phyloP scores from a whole-genome alignment of 1,284 basidiomycete genomes.

The Leccinum subrobustum region DNA sequence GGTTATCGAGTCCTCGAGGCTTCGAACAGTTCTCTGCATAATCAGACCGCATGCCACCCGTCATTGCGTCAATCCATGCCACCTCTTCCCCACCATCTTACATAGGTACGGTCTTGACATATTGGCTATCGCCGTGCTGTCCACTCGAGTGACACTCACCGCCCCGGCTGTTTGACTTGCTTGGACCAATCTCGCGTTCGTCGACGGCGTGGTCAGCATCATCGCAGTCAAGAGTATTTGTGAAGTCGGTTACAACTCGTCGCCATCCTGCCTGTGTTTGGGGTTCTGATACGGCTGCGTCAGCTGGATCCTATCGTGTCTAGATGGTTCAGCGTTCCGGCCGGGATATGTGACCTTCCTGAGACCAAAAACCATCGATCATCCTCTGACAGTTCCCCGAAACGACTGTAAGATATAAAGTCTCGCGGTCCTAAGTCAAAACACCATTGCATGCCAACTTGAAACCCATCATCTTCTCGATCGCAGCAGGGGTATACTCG shows the following conservation, averaged over 20 bases:
- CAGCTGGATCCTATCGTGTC: neutral
- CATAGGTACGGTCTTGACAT: neutral
- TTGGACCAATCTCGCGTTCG: neutral
- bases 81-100: neutral
- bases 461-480: neutral
- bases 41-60: neutral
- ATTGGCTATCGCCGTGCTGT: neutral
- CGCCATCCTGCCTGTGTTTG: neutral
- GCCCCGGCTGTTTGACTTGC: neutral
- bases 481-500: neutral
- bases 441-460: neutral
- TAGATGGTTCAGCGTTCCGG: neutral
- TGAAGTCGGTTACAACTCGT: neutral
- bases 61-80: neutral
- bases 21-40: neutral
- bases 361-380: neutral
- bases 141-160: neutral
- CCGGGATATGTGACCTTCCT: neutral
- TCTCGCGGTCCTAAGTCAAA: too few species aligned
- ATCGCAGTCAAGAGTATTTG: neutral
- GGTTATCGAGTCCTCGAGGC: neutral
- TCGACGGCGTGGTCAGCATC: neutral
- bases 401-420: too few species aligned
- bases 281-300: neutral
- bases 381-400: neutral